These are phyloP conservation scores for Sphagnum tenellum DNA, from an alignment of 225 moss, liverwort and hornwort genomes.

Conservation along the genomic window DNA sequence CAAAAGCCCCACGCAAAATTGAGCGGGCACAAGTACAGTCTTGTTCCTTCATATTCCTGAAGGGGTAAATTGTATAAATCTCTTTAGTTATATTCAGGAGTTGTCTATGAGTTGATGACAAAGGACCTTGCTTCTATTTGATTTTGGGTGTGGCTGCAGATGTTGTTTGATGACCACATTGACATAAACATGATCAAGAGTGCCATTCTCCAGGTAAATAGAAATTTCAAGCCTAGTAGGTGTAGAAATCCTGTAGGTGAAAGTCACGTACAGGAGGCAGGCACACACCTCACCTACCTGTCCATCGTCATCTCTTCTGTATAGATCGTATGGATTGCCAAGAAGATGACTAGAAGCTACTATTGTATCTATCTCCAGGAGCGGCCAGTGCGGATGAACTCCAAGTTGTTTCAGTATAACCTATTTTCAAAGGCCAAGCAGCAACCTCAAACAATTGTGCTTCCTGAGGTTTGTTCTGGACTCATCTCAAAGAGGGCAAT, in stretches of 20 bases:
- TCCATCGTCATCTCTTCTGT: too few species aligned
- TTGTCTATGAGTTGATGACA: not conserved
- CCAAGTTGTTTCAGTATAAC: slow-evolving; percentile 85
- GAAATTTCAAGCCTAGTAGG: too few species aligned
- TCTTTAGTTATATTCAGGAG: not conserved
- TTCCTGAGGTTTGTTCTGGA: slow-evolving; percentile 60
- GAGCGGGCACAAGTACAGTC: slow-evolving; percentile 77
- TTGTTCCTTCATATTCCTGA: not conserved
- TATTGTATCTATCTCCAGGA: slow-evolving; percentile 28
- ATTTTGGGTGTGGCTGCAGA: slow-evolving; percentile 25
- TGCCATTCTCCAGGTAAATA: slow-evolving; percentile 60
- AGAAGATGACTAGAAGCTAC: too few species aligned
- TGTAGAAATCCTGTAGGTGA: too few species aligned
- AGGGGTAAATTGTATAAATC: not conserved
- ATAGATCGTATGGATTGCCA: too few species aligned
- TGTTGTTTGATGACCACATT: slow-evolving; percentile 72
- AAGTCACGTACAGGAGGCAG: too few species aligned
- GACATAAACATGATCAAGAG: slow-evolving; percentile 53
- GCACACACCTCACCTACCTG: too few species aligned
- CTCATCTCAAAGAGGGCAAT: too few species aligned
- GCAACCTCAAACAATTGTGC: slow-evolving; percentile 73
- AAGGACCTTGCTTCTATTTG: not conserved
- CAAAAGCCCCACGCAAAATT: slow-evolving; percentile 58
- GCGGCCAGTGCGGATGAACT: slow-evolving; percentile 77
- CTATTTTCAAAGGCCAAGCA: slow-evolving; percentile 67